phyloP scores from a whole-genome alignment of 116 monocot genomes.

The Cymodocea nodosa region DNA sequence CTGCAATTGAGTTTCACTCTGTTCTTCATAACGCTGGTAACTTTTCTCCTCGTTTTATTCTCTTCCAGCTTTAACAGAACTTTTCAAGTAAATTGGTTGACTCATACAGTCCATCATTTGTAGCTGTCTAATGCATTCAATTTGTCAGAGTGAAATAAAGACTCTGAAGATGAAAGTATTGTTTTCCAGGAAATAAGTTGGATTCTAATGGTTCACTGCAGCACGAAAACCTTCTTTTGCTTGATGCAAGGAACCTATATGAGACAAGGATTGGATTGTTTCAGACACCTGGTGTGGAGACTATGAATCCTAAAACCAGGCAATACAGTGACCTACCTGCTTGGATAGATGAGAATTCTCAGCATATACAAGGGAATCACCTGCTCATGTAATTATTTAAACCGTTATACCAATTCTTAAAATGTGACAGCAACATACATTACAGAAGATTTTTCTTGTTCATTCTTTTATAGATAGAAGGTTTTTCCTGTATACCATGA shows the following conservation, averaged over 20 bases:
- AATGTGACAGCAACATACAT: background rate
- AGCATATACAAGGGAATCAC: conserved; percentile 45
- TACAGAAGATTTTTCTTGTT: too few species aligned
- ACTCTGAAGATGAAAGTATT: background rate
- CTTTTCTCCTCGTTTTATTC: background rate
- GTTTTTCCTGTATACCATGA: too few species aligned
- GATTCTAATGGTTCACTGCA: conserved; percentile 16
- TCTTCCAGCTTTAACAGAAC: background rate
- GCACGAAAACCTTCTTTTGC: conserved; percentile 35
- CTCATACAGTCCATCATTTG: too few species aligned
- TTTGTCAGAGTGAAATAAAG: background rate
- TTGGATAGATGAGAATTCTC: conserved; percentile 81
- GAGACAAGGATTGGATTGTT: conserved; percentile 97
- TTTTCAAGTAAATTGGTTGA: too few species aligned
- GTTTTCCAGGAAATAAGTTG: conserved; percentile 5
- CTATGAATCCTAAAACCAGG: conserved; percentile 83
- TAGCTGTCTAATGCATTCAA: too few species aligned
- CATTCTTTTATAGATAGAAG: too few species aligned
- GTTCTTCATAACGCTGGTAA: conserved; percentile 56
- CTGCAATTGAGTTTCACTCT: conserved; percentile 73
- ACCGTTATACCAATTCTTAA: background rate
- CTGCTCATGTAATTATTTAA: conserved; percentile 65
- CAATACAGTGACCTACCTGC: conserved; percentile 89
- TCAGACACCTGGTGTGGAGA: conserved; percentile 47
- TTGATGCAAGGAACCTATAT: conserved; percentile 94